Conservation (phyloP, 768 basidiomycete genomes). For the Ramaria sp. region DNA sequence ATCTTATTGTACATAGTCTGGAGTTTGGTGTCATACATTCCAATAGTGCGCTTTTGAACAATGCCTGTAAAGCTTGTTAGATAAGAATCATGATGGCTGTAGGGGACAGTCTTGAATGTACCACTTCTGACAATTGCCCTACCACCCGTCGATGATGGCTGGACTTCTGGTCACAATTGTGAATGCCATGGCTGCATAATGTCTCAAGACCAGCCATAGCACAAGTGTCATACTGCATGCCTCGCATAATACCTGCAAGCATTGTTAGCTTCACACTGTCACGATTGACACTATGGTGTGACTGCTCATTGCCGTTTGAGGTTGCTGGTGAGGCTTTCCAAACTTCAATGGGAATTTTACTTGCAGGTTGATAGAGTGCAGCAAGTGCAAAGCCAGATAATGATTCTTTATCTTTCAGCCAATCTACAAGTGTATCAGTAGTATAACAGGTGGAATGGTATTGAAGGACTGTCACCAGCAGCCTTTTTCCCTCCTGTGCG, state of each 20-base stretch:
- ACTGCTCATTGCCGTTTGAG: conserved; percentile 19
- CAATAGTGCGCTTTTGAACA: neutral
- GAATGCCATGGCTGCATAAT: neutral
- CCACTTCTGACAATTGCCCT: neutral
- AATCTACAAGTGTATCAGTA: conserved; percentile 13
- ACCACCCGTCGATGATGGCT: neutral
- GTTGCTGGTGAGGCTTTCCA: conserved; percentile 19
- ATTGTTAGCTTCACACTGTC: conserved; percentile 19
- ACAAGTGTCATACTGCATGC: conserved; percentile 7
- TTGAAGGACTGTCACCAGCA: conserved; percentile 10
- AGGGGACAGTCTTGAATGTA: neutral
- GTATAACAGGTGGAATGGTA: neutral
- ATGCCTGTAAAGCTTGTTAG: neutral
- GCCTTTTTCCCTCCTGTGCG: conserved; percentile 16
- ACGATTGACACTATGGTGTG: conserved; percentile 17
- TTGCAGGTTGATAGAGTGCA: conserved; percentile 18
- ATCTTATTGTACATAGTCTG: neutral
- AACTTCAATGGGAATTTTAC: conserved; percentile 19
- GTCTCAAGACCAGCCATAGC: neutral
- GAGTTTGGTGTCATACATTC: neutral
- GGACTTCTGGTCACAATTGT: neutral
- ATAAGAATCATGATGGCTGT: neutral
- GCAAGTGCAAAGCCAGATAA: conserved; percentile 15
- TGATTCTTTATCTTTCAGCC: conserved; percentile 19
- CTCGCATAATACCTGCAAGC: conserved; percentile 17